These are phyloP conservation scores for Pseudocercospora eumusae DNA, from an alignment of 2,329 filamentous ascomycete genomes.

Conservation along the genomic window DNA sequence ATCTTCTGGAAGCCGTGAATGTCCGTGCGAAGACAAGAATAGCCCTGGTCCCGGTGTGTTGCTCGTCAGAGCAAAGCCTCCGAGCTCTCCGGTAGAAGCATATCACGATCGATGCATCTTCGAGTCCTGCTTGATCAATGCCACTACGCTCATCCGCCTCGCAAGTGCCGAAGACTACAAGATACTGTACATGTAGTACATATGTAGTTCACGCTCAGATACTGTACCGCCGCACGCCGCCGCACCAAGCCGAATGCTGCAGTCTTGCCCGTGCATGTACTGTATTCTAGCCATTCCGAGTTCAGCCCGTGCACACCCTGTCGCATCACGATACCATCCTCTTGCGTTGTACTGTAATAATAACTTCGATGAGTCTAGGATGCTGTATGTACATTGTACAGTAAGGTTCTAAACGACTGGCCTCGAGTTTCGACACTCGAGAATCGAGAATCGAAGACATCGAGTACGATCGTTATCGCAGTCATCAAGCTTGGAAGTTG, in stretches of 20 bases:
- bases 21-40: background rate
- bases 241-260: no score
- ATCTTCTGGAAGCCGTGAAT: constrained; percentile 4
- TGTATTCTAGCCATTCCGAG: background rate
- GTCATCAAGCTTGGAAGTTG: background rate
- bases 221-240: no score
- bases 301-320: background rate
- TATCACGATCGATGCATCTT: background rate
- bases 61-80: background rate
- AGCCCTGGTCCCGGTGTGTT: background rate
- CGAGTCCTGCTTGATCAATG: background rate
- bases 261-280: no score
- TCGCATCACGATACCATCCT: background rate
- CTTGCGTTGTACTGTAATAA: no score
- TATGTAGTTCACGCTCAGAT: no score
- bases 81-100: background rate
- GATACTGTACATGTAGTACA: no score
- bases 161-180: no score
- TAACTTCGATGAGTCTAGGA: background rate
- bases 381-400: no score
- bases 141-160: no score
- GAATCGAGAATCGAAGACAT: background rate
- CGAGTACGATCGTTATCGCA: background rate
- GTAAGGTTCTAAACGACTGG: background rate
- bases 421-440: background rate